These are phyloP conservation scores for Ceratocystis albifundus DNA, from an alignment of 2,329 filamentous ascomycete species.

Conservation along the genomic window DNA sequence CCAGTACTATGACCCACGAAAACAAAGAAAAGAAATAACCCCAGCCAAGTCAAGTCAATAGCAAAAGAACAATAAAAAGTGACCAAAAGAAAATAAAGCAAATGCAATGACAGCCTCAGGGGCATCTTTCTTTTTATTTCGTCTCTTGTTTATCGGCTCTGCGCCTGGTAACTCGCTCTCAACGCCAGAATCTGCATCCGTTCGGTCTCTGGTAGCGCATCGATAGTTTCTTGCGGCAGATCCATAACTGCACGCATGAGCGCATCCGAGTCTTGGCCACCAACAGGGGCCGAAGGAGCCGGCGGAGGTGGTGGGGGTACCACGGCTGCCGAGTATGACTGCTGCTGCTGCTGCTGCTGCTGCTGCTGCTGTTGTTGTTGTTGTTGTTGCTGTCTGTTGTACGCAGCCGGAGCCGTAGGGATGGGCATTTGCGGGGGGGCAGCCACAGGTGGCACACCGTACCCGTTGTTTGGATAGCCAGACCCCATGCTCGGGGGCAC, in stretches of 20 bases:
- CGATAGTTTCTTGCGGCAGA: constrained; percentile 69
- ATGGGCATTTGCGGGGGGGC: constrained; percentile 19
- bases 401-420: constrained; percentile 29
- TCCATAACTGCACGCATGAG: constrained; percentile 72
- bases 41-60: constrained; percentile 3
- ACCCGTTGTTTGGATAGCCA: constrained; percentile 28
- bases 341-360: constrained; percentile 28
- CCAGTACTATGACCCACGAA: neutral
- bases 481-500: constrained; percentile 13
- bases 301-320: constrained; percentile 29
- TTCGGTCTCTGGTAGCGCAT: constrained; percentile 63
- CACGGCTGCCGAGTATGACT: constrained; percentile 26
- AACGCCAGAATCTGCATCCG: constrained; percentile 69
- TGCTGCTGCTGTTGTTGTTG: constrained; percentile 28
- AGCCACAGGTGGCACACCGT: constrained; percentile 30
- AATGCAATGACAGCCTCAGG: neutral
- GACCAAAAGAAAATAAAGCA: constrained; percentile 14
- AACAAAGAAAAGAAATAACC: neutral
- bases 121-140: neutral
- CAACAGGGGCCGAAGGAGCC: constrained; percentile 29
- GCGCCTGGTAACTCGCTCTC: constrained; percentile 45
- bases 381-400: constrained; percentile 27
- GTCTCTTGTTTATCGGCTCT: constrained; percentile 7
- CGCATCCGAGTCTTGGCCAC: constrained; percentile 51
- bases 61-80: constrained; percentile 3